Evolutionary conservation across 2,329 filamentous ascomycete genomes (phyloP).

Genomic region (Ophiostoma ulmi): DNA sequence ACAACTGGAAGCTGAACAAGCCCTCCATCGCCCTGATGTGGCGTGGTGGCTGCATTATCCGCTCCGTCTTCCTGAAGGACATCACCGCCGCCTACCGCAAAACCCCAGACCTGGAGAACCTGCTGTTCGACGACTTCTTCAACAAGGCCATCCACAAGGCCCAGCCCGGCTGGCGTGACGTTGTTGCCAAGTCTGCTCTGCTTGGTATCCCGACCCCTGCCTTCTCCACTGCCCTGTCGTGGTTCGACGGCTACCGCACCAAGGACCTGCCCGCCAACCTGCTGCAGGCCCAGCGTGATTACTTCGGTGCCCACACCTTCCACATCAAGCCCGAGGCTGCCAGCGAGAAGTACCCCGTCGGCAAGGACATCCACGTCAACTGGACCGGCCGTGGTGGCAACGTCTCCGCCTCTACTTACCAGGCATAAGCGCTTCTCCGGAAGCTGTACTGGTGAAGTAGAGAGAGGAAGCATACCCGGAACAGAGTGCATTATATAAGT

Average conservation of each 20-base stretch:
- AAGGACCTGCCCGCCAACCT: conserved; percentile 97
- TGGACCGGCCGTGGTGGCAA: conserved; percentile 98
- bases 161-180: conserved; percentile 85
- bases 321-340: conserved; percentile 75
- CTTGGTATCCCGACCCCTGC: conserved; percentile 94
- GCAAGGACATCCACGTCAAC: conserved; percentile 96
- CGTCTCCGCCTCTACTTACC: conserved; percentile 94
- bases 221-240: conserved; percentile 94
- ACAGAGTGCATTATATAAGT: conserved; percentile 10
- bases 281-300: conserved; percentile 97
- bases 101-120: conserved; percentile 92
- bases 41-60: conserved; percentile 99
- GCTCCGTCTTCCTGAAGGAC: conserved; percentile 99
- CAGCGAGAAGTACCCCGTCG: conserved; percentile 72
- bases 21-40: conserved; percentile 99
- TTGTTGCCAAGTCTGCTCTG: conserved; percentile 84
- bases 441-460: background rate
- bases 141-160: conserved; percentile 98
- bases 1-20: conserved; percentile 99
- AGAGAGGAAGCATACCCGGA: conserved; percentile 9
- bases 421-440: conserved; percentile 59
- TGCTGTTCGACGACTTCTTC: conserved; percentile 99
- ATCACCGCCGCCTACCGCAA: conserved; percentile 96
- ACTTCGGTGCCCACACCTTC: conserved; percentile 96
- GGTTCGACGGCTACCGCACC: conserved; percentile 98